These are phyloP conservation scores for Ascochyta fabae DNA, from an alignment of 2,329 filamentous ascomycete species.

Conservation along the genomic window DNA sequence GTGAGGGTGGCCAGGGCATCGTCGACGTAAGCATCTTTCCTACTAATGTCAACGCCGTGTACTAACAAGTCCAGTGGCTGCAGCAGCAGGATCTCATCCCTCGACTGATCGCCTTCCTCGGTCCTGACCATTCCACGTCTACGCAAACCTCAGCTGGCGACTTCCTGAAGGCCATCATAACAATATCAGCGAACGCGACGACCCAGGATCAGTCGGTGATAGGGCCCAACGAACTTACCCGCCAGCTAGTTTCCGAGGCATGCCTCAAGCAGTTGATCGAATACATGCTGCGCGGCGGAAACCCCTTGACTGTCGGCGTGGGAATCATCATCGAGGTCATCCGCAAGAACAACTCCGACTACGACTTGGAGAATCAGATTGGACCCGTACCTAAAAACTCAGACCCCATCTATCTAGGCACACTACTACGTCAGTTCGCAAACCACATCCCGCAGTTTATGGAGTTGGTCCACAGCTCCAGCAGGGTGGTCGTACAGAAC, in stretches of 20 bases:
- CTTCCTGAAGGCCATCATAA: constrained; percentile 98
- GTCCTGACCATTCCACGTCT: constrained; percentile 82
- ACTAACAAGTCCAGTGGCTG: constrained; percentile 71
- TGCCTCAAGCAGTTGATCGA: constrained; percentile 85
- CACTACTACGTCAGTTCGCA: constrained; percentile 85
- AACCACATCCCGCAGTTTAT: constrained; percentile 93
- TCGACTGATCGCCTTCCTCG: constrained; percentile 82
- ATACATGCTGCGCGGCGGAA: constrained; percentile 92
- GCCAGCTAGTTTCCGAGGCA: constrained; percentile 85
- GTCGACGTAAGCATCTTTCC: constrained; percentile 74
- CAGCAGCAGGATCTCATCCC: constrained; percentile 89
- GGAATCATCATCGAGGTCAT: constrained; percentile 99
- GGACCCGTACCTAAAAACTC: constrained; percentile 81
- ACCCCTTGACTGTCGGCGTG: constrained; percentile 92
- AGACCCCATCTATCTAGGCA: constrained; percentile 95
- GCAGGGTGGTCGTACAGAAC: constrained; percentile 62
- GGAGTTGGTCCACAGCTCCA: constrained; percentile 80
- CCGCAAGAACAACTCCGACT: constrained; percentile 98
- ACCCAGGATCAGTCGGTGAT: constrained; percentile 99
- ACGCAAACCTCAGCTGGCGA: constrained; percentile 97
- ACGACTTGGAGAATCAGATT: constrained; percentile 88
- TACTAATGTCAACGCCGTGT: neutral
- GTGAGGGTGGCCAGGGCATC: constrained; percentile 87
- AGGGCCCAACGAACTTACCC: constrained; percentile 93
- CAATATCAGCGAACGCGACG: constrained; percentile 96